Evolutionary conservation across 1,139 yeast species (phyloP), one percentile per base, ranked within the genome.

Genomic region (Magnusiomyces ingens): DNA sequence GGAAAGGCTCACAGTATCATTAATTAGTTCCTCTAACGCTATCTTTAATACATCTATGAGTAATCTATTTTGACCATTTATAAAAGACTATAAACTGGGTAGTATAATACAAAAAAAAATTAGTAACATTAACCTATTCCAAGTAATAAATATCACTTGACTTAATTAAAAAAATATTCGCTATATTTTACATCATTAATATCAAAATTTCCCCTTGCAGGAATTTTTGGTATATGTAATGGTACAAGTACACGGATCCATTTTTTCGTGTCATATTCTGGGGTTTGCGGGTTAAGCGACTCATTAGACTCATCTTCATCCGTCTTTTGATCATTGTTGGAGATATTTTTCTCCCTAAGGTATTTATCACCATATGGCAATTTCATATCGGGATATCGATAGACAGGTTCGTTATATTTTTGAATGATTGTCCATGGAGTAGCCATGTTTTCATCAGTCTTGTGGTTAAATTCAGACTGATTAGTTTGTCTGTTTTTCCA

Each of bases 141-240:
- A n/a, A n/a, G n/a, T n/a, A n/a, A n/a, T n/a, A n/a, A n/a, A 26
- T 26, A 26, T 26, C 8, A 26, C n/a, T 36, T 36, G 13, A 38
- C 12, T 40, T 29, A 22, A 15, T 29, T 73, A 68, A 90, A 90
- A 74, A 90, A 90, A 67, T 89, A 90, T 47, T 76, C 76, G 58
- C 95, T 85, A 43, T 82, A 76, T 63, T 76, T 77, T 50, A 89
- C 85, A 55, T 76, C 76, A 50, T 73, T 71, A 42, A 89, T 89
- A 64, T 89, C 91, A 63, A 87, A 86, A 40, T 79, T 81, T 48
- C 96, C 96, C 66, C 77, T 84, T 53, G 75, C 71, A 17, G 96
- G 96, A 47, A 85, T 77, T 0, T 74, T 75, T 0, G 95, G 95
- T 62, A 88, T 75, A 50, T 65, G 70, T 59, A 88, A 71, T 17